Evolutionary conservation across 352 stramenopile genomes (phyloP).

Genomic region (Phytophthora brassicae): DNA sequence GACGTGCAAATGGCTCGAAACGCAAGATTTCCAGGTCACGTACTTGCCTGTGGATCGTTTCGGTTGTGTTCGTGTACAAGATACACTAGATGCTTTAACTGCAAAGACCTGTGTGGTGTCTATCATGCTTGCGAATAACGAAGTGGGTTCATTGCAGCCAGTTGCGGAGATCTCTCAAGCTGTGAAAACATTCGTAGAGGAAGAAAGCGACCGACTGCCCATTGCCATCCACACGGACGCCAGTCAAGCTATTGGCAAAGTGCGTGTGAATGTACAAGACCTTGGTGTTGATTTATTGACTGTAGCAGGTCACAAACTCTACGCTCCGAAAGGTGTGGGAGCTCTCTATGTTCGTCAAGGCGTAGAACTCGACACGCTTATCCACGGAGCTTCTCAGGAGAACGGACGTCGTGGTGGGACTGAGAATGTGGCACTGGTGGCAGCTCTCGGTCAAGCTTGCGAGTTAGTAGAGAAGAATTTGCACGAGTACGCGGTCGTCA

Average conservation of each 20-base stretch:
- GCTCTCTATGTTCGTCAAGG: constrained; percentile 71
- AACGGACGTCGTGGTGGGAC: constrained; percentile 92
- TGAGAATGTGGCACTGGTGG: constrained; percentile 96
- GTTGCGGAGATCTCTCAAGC: constrained; percentile 85
- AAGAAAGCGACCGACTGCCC: constrained; percentile 27
- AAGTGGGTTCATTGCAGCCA: constrained; percentile 96
- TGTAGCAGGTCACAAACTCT: constrained; percentile 97
- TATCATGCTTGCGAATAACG: constrained; percentile 99
- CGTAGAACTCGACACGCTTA: constrained; percentile 63
- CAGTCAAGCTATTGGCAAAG: constrained; percentile 95
- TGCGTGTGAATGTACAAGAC: constrained; percentile 80
- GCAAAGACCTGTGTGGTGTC: constrained; percentile 93
- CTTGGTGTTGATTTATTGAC: constrained; percentile 94
- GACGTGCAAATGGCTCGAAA: constrained; percentile 67
- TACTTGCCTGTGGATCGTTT: constrained; percentile 64
- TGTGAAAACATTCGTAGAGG: constrained; percentile 37
- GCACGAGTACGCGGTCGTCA: constrained; percentile 61
- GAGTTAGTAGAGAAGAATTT: constrained; percentile 70
- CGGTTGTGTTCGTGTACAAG: constrained; percentile 54
- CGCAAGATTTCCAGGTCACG: constrained; percentile 64
- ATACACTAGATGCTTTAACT: constrained; percentile 84
- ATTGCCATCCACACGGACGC: constrained; percentile 97
- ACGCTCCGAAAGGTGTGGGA: constrained; percentile 93
- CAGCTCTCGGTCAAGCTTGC: constrained; percentile 90
- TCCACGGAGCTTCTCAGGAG: constrained; percentile 94